Evolutionary conservation across 768 basidiomycete genomes (phyloP).

Genomic region (Coprinellus micaceus): DNA sequence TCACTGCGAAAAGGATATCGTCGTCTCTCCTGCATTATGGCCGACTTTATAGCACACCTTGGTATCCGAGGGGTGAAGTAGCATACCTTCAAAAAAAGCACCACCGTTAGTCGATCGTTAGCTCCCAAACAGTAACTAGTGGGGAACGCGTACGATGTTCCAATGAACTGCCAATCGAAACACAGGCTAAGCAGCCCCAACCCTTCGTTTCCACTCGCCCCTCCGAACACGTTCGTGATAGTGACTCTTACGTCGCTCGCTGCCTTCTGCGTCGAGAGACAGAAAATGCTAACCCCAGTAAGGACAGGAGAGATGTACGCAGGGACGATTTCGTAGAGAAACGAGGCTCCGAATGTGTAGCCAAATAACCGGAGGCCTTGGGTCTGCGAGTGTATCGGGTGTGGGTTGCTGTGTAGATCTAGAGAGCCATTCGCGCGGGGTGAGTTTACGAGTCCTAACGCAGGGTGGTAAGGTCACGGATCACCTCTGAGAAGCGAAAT

Average conservation of each 20-base stretch:
- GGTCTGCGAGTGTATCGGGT: constrained; percentile 40
- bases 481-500: not conserved
- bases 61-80: constrained; percentile 53
- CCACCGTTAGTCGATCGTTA: not conserved
- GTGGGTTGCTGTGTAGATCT: constrained; percentile 35
- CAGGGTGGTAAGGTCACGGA: constrained; percentile 20
- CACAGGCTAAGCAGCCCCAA: constrained; percentile 57
- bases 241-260: constrained; percentile 40
- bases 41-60: constrained; percentile 34
- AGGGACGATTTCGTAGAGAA: constrained; percentile 50
- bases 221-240: constrained; percentile 66
- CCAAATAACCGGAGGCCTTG: not conserved
- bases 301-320: constrained; percentile 61
- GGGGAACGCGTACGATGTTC: constrained; percentile 31
- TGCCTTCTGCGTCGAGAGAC: constrained; percentile 51
- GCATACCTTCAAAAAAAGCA: constrained; percentile 33
- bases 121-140: not conserved
- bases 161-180: constrained; percentile 70
- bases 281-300: constrained; percentile 58
- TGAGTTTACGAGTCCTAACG: too few species aligned
- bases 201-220: constrained; percentile 63
- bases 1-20: constrained; percentile 30
- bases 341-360: constrained; percentile 43
- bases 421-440: too few species aligned
- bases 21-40: not conserved